These are phyloP conservation scores for Coemansia guatemalensis DNA, from an alignment of 192 early-diverging fungal genomes.

Conservation along the genomic window DNA sequence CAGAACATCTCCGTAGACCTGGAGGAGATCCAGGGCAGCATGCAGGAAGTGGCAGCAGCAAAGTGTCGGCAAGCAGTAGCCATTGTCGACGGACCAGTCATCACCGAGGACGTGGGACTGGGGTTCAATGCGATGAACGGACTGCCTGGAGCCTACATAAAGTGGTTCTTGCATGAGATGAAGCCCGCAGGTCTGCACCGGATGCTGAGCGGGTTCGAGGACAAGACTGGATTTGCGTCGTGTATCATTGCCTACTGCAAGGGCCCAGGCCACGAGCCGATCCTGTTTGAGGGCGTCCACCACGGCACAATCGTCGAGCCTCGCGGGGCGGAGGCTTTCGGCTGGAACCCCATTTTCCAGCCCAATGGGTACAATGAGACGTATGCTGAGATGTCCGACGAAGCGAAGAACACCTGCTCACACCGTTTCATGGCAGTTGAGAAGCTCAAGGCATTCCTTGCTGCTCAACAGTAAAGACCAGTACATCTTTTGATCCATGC, in stretches of 20 bases:
- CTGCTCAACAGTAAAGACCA: constrained; percentile 12
- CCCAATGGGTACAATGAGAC: constrained; percentile 73
- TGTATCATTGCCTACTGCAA: constrained; percentile 90
- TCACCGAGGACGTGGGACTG: constrained; percentile 93
- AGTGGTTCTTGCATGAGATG: constrained; percentile 89
- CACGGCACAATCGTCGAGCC: constrained; percentile 84
- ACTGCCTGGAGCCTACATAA: constrained; percentile 87
- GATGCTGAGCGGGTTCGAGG: constrained; percentile 85
- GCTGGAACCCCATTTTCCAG: constrained; percentile 96
- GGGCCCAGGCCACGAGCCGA: constrained; percentile 77
- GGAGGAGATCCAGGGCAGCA: constrained; percentile 91
- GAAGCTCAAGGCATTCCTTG: constrained; percentile 61
- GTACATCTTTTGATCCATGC: neutral
- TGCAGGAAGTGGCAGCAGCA: constrained; percentile 69
- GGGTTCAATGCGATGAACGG: constrained; percentile 94
- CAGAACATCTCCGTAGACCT: constrained; percentile 73
- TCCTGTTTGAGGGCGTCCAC: constrained; percentile 82
- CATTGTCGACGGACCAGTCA: constrained; percentile 66
- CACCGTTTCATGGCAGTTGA: constrained; percentile 77
- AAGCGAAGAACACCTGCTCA: constrained; percentile 86
- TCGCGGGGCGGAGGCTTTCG: constrained; percentile 81
- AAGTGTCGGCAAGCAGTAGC: constrained; percentile 80
- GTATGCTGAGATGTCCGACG: constrained; percentile 87
- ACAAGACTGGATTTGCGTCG: constrained; percentile 83
- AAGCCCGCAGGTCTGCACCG: constrained; percentile 75